A percentile compares a stretch with the other conserved stretches of the same genome.
Conservation (phyloP, 306 rosid genomes). For the Cyclanthera cordifolia region DNA sequence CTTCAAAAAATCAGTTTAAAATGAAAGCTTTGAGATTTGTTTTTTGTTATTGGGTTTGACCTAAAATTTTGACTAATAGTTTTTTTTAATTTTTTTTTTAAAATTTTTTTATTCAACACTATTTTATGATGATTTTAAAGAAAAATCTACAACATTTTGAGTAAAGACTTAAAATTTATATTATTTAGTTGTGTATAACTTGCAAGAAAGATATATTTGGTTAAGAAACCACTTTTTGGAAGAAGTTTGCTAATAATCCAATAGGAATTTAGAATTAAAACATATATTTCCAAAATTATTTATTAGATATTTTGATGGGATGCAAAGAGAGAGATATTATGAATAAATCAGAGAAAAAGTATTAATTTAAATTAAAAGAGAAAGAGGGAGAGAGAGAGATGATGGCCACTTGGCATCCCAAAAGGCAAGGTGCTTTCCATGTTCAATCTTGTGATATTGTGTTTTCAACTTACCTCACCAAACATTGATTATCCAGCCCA, state of each 20-base stretch:
- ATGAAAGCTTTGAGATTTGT: too few relatives aligned
- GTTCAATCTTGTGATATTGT: conserved; percentile 6
- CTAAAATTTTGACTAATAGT: neutral
- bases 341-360: neutral
- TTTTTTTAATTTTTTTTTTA: too few relatives aligned
- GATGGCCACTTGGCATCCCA: conserved; percentile 7
- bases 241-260: neutral
- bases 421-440: conserved; percentile 3
- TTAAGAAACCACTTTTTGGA: too few relatives aligned
- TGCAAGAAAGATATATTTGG: neutral
- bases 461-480: neutral
- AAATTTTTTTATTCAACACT: too few relatives aligned
- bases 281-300: too few relatives aligned
- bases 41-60: neutral
- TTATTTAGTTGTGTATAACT: too few relatives aligned
- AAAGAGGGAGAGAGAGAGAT: neutral
- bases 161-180: too few relatives aligned
- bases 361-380: neutral
- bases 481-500: conserved; percentile 8
- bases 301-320: too few relatives aligned
- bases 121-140: too few relatives aligned
- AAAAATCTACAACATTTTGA: too few relatives aligned
- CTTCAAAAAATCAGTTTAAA: too few relatives aligned
- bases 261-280: neutral
- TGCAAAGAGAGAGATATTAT: neutral